Conservation (phyloP, 2,329 filamentous ascomycete species). For the Clonostachys chloroleuca region DNA sequence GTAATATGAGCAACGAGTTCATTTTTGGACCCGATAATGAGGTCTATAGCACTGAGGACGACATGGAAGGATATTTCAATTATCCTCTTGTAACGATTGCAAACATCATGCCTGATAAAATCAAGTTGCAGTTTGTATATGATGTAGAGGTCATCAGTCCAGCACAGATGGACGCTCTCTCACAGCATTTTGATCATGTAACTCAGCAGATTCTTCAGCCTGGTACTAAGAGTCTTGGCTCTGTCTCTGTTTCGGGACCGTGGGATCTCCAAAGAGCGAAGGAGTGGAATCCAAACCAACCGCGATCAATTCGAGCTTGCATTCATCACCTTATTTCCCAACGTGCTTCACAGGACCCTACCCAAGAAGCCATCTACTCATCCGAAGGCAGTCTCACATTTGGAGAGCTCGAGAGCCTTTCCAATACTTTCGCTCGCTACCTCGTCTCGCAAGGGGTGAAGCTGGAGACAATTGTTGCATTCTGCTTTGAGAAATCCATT, state of each 20-base stretch:
- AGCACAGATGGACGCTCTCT: not conserved
- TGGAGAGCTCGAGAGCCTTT: conserved; percentile 18
- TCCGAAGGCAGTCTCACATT: conserved; percentile 24
- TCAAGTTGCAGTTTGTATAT: conserved; percentile 4
- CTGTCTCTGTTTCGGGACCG: not conserved
- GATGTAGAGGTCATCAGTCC: not conserved
- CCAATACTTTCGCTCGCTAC: conserved; percentile 4
- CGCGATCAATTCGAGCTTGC: not conserved
- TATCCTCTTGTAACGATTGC: conserved; percentile 1
- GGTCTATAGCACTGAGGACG: not conserved
- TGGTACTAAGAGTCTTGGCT: not conserved
- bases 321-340: conserved; percentile 3
- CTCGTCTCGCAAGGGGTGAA: conserved; percentile 2
- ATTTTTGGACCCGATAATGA: not conserved
- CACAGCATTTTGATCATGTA: conserved; percentile 1
- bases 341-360: not conserved
- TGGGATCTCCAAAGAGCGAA: not conserved
- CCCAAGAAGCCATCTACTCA: conserved; percentile 15
- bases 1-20: not conserved
- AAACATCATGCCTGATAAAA: not conserved
- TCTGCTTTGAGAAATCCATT: conserved; percentile 14
- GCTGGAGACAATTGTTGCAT: conserved; percentile 4
- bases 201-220: not conserved
- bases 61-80: conserved; percentile 8
- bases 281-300: not conserved